A percentile compares a stretch with the other conserved stretches of the same genome.
phyloP scores from a whole-genome alignment of 179 eudicot species.

The Drosera spatulata region DNA sequence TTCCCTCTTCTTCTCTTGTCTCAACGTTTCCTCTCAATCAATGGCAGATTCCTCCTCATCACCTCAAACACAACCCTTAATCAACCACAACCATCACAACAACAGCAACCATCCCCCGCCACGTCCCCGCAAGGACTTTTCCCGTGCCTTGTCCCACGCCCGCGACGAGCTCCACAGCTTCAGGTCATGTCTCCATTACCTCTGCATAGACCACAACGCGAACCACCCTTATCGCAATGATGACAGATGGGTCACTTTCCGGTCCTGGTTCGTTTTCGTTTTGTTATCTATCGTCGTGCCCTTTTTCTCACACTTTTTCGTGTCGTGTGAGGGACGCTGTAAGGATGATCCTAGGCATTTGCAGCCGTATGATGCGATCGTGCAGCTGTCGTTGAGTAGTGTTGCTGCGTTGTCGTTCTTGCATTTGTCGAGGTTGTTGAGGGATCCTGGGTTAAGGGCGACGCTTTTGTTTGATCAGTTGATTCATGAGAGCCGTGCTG shows the following conservation, averaged over 20 bases:
- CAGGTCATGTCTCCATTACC: constrained; percentile 60
- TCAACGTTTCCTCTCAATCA: no score
- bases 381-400: constrained; percentile 62
- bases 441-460: constrained; percentile 55
- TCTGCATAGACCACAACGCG: constrained; percentile 77
- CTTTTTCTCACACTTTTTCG: constrained; percentile 48
- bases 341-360: constrained; percentile 29
- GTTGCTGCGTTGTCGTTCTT: constrained; percentile 66
- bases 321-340: constrained; percentile 45
- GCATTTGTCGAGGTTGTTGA: constrained; percentile 45
- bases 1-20: no score
- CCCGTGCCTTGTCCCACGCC: constrained; percentile 32
- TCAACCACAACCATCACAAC: no score
- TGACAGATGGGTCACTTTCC: constrained; percentile 11
- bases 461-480: constrained; percentile 83
- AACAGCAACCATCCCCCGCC: no score
- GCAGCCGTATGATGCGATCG: constrained; percentile 55
- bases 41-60: no score
- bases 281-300: constrained; percentile 51
- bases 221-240: background rate
- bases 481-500: constrained; percentile 71
- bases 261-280: constrained; percentile 59
- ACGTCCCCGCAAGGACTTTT: constrained; percentile 7
- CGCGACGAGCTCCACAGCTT: constrained; percentile 49
- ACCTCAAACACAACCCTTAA: no score